These are phyloP conservation scores for Sicyos edulis DNA, from an alignment of 306 rosid species.

Conservation along the genomic window DNA sequence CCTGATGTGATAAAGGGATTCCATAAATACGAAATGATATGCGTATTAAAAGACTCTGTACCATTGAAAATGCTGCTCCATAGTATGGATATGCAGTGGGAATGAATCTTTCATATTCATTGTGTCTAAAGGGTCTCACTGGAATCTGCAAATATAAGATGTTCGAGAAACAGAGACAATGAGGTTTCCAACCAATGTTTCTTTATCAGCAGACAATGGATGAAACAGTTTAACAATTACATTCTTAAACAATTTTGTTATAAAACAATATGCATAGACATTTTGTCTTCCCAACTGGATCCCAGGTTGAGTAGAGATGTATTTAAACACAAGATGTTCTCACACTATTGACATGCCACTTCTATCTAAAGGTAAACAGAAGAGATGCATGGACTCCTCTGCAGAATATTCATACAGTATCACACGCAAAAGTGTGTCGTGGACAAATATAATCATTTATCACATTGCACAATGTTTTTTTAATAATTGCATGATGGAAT, in stretches of 20 bases:
- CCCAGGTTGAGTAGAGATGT: not conserved
- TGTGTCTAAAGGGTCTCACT: slow-evolving; percentile 89
- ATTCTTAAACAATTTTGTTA: not conserved
- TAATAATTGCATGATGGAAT: too few relatives aligned
- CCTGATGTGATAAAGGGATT: too few relatives aligned
- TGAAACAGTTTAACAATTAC: not conserved
- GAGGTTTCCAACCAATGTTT: not conserved
- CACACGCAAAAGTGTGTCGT: too few relatives aligned
- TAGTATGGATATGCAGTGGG: slow-evolving; percentile 93
- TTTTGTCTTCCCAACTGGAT: slow-evolving; percentile 3
- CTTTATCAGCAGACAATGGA: not conserved
- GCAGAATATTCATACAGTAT: too few relatives aligned
- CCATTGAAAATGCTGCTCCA: slow-evolving; percentile 91
- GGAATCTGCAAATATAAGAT: slow-evolving; percentile 61
- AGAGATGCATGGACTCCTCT: not conserved
- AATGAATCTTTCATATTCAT: slow-evolving; percentile 92
- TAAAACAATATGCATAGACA: not conserved
- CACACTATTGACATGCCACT: not conserved
- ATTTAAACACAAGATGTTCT: not conserved
- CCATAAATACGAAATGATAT: too few relatives aligned
- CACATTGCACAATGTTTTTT: too few relatives aligned
- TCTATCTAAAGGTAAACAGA: not conserved
- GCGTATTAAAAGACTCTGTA: slow-evolving; percentile 25
- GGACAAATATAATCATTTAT: too few relatives aligned
- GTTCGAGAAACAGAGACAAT: slow-evolving; percentile 15